phyloP scores from a whole-genome alignment of 768 basidiomycete species.

The Russula earlei region DNA sequence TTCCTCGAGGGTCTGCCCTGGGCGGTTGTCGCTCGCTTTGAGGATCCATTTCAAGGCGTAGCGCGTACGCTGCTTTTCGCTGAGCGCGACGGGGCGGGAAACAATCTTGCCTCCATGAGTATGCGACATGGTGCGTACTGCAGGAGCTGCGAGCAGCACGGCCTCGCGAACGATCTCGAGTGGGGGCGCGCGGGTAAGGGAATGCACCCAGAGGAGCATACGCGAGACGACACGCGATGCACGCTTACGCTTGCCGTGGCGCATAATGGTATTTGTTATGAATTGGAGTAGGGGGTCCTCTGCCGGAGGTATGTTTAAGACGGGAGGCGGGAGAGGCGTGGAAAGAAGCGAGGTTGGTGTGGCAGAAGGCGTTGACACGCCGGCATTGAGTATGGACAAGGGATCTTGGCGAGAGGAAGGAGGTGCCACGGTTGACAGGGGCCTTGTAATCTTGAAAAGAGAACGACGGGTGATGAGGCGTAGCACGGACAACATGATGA shows the following conservation, averaged over 20 bases:
- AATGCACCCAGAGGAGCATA: constrained; percentile 65
- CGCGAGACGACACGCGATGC: constrained; percentile 47
- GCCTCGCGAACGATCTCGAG: constrained; percentile 73
- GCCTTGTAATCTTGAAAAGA: constrained; percentile 6
- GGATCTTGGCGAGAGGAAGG: constrained; percentile 4
- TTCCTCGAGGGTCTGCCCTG: constrained; percentile 52
- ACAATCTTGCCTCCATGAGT: constrained; percentile 58
- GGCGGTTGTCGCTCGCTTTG: constrained; percentile 44
- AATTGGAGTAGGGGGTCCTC: constrained; percentile 67
- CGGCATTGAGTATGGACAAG: neutral
- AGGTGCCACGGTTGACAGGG: constrained; percentile 8
- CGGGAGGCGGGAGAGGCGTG: constrained; percentile 2
- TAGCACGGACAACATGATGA: constrained; percentile 10
- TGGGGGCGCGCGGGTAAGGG: constrained; percentile 67
- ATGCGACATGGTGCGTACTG: constrained; percentile 50
- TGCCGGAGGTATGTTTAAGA: constrained; percentile 54
- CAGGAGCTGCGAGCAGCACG: constrained; percentile 57
- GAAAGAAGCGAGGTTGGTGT: neutral
- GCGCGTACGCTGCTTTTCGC: constrained; percentile 69
- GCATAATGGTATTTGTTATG: constrained; percentile 52
- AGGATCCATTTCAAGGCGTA: constrained; percentile 67
- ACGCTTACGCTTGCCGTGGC: constrained; percentile 53
- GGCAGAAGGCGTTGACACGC: neutral
- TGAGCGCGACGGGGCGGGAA: constrained; percentile 59
- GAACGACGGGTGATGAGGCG: constrained; percentile 1